A percentile compares a stretch with the other conserved stretches of the same genome.
These are phyloP conservation scores for Ceratocystis variospora DNA, from an alignment of 2,329 filamentous ascomycete genomes.

Conservation along the genomic window DNA sequence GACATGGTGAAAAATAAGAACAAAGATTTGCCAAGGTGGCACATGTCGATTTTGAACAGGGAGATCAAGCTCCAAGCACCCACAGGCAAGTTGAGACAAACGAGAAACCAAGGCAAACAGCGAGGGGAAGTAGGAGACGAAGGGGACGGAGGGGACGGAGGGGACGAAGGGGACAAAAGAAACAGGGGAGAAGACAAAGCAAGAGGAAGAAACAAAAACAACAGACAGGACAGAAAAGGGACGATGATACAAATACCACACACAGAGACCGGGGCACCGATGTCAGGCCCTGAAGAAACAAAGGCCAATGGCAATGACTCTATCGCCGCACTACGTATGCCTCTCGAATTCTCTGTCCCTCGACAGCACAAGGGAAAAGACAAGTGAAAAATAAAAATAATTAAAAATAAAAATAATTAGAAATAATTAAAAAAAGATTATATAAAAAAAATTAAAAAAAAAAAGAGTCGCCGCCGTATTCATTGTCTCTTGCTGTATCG, in stretches of 20 bases:
- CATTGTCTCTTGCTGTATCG: neutral
- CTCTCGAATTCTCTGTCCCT: neutral
- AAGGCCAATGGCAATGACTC: neutral
- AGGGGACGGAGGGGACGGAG: neutral
- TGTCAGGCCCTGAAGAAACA: neutral
- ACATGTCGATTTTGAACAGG: neutral
- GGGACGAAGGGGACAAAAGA: neutral
- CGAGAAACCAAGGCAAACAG: neutral
- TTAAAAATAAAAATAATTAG: too few species aligned
- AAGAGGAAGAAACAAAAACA: neutral
- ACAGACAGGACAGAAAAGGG: neutral
- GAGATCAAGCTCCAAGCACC: neutral
- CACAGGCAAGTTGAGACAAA: neutral
- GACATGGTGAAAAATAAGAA: constrained; percentile 10
- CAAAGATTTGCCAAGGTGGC: constrained; percentile 6
- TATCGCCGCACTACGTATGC: neutral
- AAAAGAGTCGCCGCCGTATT: neutral
- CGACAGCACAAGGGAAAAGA: neutral
- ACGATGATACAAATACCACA: constrained; percentile 3
- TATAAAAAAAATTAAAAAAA: too few species aligned
- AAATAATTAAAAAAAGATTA: too few species aligned
- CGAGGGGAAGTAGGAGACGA: neutral
- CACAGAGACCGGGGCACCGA: neutral
- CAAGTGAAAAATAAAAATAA: neutral
- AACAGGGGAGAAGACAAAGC: too few species aligned